phyloP scores from a whole-genome alignment of 2,329 filamentous ascomycete genomes.

The Cadophora sp. region DNA sequence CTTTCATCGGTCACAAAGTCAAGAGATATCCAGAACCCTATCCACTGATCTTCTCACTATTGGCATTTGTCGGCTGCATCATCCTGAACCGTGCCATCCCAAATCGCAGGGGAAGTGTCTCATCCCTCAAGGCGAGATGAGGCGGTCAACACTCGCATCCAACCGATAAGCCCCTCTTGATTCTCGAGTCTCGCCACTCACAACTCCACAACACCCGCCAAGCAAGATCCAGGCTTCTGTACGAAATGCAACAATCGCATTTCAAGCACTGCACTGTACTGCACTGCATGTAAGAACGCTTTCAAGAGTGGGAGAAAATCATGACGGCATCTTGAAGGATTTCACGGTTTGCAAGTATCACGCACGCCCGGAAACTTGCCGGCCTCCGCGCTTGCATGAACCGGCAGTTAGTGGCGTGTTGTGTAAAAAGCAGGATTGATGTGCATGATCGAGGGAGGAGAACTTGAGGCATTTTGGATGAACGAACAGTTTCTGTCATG shows the following conservation, averaged over 20 bases:
- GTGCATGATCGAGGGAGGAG: conserved; percentile 1
- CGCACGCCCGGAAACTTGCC: neutral
- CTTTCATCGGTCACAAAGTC: neutral
- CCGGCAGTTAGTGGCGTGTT: conserved; percentile 6
- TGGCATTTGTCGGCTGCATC: neutral
- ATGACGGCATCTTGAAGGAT: conserved; percentile 6
- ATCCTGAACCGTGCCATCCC: neutral
- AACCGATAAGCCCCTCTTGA: neutral
- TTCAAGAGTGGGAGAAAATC: conserved; percentile 10
- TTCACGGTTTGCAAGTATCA: neutral
- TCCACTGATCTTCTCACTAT: neutral
- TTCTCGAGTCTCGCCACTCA: neutral
- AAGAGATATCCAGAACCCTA: neutral
- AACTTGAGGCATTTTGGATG: neutral
- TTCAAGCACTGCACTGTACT: neutral
- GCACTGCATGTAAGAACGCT: neutral
- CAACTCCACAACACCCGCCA: conserved; percentile 1
- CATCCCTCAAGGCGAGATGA: neutral
- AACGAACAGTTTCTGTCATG: neutral
- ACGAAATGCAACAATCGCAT: conserved; percentile 3
- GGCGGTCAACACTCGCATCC: conserved; percentile 10
- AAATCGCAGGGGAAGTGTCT: neutral
- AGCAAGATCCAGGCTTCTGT: neutral
- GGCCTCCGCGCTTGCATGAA: neutral
- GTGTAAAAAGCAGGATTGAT: conserved; percentile 10